A percentile compares a stretch with the other conserved stretches of the same genome.
These are phyloP conservation scores for Trifolium dubium DNA, from an alignment of 306 rosid genomes.

Conservation along the genomic window DNA sequence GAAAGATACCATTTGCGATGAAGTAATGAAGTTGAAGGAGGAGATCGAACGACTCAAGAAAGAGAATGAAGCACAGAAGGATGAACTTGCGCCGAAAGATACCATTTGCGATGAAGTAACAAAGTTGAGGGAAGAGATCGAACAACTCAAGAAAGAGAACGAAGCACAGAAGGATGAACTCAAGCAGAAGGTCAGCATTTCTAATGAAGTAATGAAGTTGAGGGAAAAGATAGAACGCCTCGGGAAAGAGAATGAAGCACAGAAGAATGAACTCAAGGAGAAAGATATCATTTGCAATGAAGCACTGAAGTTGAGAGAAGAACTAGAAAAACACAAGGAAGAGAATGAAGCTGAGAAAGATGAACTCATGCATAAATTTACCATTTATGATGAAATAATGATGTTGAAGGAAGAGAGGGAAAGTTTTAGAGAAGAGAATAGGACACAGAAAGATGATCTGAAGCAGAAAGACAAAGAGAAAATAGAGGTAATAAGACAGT, in stretches of 20 bases:
- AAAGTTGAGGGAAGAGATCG: conserved; percentile 53
- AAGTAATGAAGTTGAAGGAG: conserved; percentile 49
- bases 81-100: not conserved
- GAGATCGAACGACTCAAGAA: conserved; percentile 53
- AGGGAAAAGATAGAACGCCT: conserved; percentile 56
- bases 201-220: conserved; percentile 50
- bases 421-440: conserved; percentile 60
- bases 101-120: conserved; percentile 40
- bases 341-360: conserved; percentile 53
- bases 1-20: not conserved
- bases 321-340: conserved; percentile 46
- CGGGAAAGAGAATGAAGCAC: conserved; percentile 54
- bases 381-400: conserved; percentile 43
- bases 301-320: conserved; percentile 47
- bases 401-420: conserved; percentile 57
- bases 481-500: conserved; percentile 73
- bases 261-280: conserved; percentile 21
- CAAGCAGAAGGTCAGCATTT: not conserved
- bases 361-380: conserved; percentile 34
- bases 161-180: conserved; percentile 46
- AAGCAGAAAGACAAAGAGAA: conserved; percentile 81
- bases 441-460: conserved; percentile 50
- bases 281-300: conserved; percentile 37
- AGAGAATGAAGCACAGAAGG: conserved; percentile 49
- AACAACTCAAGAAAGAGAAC: conserved; percentile 57